A percentile compares a stretch with the other conserved stretches of the same genome.
These are phyloP conservation scores for Debaryomyces coudertii DNA, from an alignment of 1,139 yeast species.

Conservation along the genomic window DNA sequence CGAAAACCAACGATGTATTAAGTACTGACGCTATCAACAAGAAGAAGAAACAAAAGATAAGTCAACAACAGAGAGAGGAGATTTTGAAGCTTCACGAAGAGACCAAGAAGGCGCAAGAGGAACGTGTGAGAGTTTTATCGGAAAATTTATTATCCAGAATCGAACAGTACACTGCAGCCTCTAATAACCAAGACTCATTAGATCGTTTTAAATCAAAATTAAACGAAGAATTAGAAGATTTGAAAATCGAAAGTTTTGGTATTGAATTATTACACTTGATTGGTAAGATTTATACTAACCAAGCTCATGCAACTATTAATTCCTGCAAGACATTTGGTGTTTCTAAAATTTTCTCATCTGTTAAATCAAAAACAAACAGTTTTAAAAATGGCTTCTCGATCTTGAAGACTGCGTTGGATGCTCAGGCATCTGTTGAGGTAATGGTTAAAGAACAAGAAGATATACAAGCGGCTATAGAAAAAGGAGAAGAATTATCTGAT, in stretches of 20 bases:
- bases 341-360: slow-evolving; percentile 55
- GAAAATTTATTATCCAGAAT: slow-evolving; percentile 48
- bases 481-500: slow-evolving; percentile 36
- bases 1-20: slow-evolving; percentile 13
- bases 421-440: slow-evolving; percentile 43
- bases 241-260: slow-evolving; percentile 53
- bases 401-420: slow-evolving; percentile 46
- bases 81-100: slow-evolving; percentile 56
- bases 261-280: slow-evolving; percentile 53
- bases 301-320: slow-evolving; percentile 51
- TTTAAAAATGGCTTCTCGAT: slow-evolving; percentile 45
- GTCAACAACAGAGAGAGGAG: slow-evolving; percentile 58
- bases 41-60: slow-evolving; percentile 43
- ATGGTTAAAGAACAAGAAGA: slow-evolving; percentile 54
- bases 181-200: slow-evolving; percentile 35
- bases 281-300: slow-evolving; percentile 65
- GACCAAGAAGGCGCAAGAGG: slow-evolving; percentile 54
- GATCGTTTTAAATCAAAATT: slow-evolving; percentile 44
- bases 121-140: slow-evolving; percentile 57
- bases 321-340: slow-evolving; percentile 50
- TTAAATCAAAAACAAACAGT: slow-evolving; percentile 42
- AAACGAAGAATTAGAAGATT: slow-evolving; percentile 61
- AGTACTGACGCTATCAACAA: slow-evolving; percentile 26
- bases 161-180: slow-evolving; percentile 37
- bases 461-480: slow-evolving; percentile 35